Conservation (phyloP, 2,329 filamentous ascomycete species). For the Tolypocladium guangdongense region DNA sequence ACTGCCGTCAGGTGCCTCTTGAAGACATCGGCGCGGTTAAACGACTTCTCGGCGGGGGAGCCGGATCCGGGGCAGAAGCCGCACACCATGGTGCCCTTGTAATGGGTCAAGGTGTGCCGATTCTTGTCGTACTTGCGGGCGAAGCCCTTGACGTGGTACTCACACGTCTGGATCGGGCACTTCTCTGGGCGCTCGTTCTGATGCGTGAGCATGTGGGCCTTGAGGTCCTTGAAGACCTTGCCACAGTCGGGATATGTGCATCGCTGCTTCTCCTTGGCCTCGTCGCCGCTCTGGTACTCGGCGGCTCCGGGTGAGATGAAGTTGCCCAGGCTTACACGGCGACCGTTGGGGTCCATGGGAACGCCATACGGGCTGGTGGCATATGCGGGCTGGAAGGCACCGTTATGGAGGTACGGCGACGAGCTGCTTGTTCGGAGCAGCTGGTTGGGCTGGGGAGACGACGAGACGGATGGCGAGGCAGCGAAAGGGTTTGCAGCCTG, state of each 20-base stretch:
- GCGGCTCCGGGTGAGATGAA: constrained; percentile 51
- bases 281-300: constrained; percentile 50
- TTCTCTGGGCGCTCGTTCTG: constrained; percentile 86
- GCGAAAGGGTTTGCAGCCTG: constrained; percentile 37
- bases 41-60: constrained; percentile 83
- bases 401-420: constrained; percentile 55
- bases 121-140: constrained; percentile 96
- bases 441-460: constrained; percentile 36
- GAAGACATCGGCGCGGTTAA: constrained; percentile 92
- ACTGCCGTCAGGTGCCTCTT: constrained; percentile 87
- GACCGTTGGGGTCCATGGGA: constrained; percentile 33
- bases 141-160: constrained; percentile 87
- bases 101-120: constrained; percentile 84
- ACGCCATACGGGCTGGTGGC: constrained; percentile 43
- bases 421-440: constrained; percentile 43
- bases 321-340: constrained; percentile 58
- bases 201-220: constrained; percentile 91
- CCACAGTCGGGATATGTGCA: constrained; percentile 81
- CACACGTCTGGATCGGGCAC: constrained; percentile 84
- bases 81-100: constrained; percentile 96
- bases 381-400: constrained; percentile 39
- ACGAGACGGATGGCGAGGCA: constrained; percentile 50
- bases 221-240: constrained; percentile 79
- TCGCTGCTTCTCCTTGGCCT: constrained; percentile 56
- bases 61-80: constrained; percentile 88